These are phyloP conservation scores for Ophiocordyceps camponoti-leonardi DNA, from an alignment of 2,329 filamentous ascomycete species.

Conservation along the genomic window DNA sequence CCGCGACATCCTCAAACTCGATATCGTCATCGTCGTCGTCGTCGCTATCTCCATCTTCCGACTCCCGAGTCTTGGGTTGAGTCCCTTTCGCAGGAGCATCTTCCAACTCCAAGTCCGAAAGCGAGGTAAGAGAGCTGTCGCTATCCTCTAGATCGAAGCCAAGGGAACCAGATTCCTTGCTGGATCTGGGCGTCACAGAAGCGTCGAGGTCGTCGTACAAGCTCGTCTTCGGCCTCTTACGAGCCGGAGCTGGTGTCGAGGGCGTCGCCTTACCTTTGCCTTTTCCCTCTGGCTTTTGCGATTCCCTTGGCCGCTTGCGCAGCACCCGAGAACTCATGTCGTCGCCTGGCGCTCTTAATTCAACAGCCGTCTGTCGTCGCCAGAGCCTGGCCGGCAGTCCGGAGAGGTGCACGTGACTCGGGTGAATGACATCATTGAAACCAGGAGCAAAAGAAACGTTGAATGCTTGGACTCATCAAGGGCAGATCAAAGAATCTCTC, in stretches of 20 bases:
- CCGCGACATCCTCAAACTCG: slow-evolving; percentile 45
- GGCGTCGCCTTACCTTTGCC: slow-evolving; percentile 6
- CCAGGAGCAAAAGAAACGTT: background rate
- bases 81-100: slow-evolving; percentile 23
- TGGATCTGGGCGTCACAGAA: slow-evolving; percentile 23
- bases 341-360: background rate
- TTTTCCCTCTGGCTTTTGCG: slow-evolving; percentile 12
- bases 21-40: slow-evolving; percentile 30
- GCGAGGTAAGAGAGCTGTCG: slow-evolving; percentile 31
- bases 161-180: slow-evolving; percentile 23
- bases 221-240: slow-evolving; percentile 29
- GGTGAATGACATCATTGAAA: background rate
- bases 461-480: background rate
- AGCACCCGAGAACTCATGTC: slow-evolving; percentile 51
- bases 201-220: slow-evolving; percentile 46
- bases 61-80: slow-evolving; percentile 15
- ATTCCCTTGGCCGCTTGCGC: slow-evolving; percentile 44
- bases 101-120: slow-evolving; percentile 40
- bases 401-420: background rate
- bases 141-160: slow-evolving; percentile 26
- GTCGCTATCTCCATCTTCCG: slow-evolving; percentile 12
- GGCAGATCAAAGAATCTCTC: background rate
- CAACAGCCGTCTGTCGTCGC: background rate
- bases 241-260: slow-evolving; percentile 3
- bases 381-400: background rate